Evolutionary conservation across 495 filamentous ascomycete species (phyloP).

Genomic region (Xylaria cubensis): DNA sequence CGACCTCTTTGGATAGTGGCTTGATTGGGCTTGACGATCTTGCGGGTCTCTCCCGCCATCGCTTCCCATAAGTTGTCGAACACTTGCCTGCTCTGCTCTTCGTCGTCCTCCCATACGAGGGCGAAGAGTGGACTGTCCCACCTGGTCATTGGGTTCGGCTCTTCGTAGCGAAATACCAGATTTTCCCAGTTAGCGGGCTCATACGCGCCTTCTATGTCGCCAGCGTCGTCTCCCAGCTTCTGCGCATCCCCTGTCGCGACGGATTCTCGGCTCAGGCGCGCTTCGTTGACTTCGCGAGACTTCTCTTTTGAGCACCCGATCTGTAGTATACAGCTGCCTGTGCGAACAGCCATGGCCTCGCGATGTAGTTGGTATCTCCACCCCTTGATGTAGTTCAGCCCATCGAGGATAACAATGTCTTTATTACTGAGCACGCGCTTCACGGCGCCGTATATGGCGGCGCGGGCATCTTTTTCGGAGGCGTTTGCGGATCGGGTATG

Average conservation of each 20-base stretch:
- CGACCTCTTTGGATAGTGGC: conserved; percentile 73
- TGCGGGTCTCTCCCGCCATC: conserved; percentile 64
- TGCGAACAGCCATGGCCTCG: conserved; percentile 86
- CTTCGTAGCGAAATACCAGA: conserved; percentile 93
- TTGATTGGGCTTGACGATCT: conserved; percentile 74
- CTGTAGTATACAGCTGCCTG: conserved; percentile 85
- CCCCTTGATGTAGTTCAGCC: conserved; percentile 97
- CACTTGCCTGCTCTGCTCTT: conserved; percentile 49
- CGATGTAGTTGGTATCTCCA: conserved; percentile 96
- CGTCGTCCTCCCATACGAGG: conserved; percentile 78
- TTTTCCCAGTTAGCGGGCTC: conserved; percentile 80
- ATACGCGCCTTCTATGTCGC: conserved; percentile 63
- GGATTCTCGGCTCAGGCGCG: conserved; percentile 40
- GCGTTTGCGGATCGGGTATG: conserved; percentile 61
- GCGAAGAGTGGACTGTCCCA: conserved; percentile 97
- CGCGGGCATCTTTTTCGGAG: conserved; percentile 91
- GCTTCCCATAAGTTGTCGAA: conserved; percentile 77
- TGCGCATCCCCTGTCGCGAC: conserved; percentile 21
- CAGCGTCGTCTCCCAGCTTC: conserved; percentile 22
- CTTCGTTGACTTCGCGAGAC: conserved; percentile 67
- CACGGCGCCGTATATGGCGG: conserved; percentile 80
- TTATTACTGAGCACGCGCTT: conserved; percentile 80
- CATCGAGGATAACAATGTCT: conserved; percentile 88
- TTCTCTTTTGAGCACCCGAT: conserved; percentile 77
- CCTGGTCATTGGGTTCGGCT: conserved; percentile 90